phyloP scores from a whole-genome alignment of 2,329 filamentous ascomycete species.

The Penicillium decumbens region DNA sequence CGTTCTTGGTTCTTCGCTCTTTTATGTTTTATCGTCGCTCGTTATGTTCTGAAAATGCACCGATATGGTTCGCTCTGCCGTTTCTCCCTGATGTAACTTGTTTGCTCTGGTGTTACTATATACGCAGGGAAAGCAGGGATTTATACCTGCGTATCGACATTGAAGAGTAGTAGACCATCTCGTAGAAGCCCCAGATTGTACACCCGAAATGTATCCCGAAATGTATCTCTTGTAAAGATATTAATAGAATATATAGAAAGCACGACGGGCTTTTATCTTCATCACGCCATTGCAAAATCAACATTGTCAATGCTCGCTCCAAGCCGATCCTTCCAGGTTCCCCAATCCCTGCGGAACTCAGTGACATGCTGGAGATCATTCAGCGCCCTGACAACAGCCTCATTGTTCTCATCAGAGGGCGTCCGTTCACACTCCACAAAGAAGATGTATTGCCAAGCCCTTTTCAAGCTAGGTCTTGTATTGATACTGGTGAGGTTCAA shows the following conservation, averaged over 20 bases:
- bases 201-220: background rate
- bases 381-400: constrained; percentile 31
- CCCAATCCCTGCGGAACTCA: constrained; percentile 37
- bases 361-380: constrained; percentile 34
- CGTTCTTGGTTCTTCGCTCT: constrained; percentile 14
- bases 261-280: background rate
- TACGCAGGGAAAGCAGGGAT: background rate
- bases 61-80: constrained; percentile 5
- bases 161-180: background rate
- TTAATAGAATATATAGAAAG: background rate
- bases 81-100: constrained; percentile 1
- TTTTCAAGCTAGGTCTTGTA: constrained; percentile 69
- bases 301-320: background rate
- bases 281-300: background rate
- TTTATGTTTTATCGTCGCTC: constrained; percentile 13
- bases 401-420: constrained; percentile 25
- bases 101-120: background rate
- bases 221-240: background rate
- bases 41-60: constrained; percentile 13
- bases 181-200: background rate
- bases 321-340: constrained; percentile 40
- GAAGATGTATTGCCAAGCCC: constrained; percentile 87
- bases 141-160: background rate
- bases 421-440: constrained; percentile 79
- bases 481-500: constrained; percentile 90